phyloP scores from a whole-genome alignment of 257 asterid species.

The Solanum bulbocastanum region DNA sequence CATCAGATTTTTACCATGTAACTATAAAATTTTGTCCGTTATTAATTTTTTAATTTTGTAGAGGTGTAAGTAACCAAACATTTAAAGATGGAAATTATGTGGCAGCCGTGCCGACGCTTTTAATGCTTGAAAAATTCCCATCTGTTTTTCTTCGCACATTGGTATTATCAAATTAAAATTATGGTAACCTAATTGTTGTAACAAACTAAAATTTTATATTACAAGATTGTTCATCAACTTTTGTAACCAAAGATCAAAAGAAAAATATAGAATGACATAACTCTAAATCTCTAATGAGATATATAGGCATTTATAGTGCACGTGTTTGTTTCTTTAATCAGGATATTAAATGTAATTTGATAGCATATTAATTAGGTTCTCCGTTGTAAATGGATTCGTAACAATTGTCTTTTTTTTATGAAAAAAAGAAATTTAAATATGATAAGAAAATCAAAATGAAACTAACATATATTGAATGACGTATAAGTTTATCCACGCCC shows the following conservation, averaged over 20 bases:
- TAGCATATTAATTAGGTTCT: no score
- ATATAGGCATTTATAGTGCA: not conserved
- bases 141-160: not conserved
- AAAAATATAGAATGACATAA: not conserved
- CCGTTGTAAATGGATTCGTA: no score
- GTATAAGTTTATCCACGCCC: accelerated
- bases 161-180: not conserved
- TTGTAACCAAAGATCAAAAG: not conserved
- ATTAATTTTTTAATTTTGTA: not conserved
- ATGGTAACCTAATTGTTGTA: not conserved
- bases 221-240: not conserved
- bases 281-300: not conserved
- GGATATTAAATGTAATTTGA: no score
- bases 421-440: no score
- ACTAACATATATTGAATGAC: not conserved
- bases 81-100: not conserved
- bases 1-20: no score
- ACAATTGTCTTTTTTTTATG: no score
- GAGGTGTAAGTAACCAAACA: not conserved
- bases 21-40: not conserved
- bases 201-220: no score
- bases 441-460: not conserved
- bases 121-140: not conserved
- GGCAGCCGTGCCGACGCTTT: not conserved
- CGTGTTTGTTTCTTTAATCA: no score